Evolutionary conservation across 2,329 filamentous ascomycete species (phyloP).

Genomic region (Fusarium abutilonis): DNA sequence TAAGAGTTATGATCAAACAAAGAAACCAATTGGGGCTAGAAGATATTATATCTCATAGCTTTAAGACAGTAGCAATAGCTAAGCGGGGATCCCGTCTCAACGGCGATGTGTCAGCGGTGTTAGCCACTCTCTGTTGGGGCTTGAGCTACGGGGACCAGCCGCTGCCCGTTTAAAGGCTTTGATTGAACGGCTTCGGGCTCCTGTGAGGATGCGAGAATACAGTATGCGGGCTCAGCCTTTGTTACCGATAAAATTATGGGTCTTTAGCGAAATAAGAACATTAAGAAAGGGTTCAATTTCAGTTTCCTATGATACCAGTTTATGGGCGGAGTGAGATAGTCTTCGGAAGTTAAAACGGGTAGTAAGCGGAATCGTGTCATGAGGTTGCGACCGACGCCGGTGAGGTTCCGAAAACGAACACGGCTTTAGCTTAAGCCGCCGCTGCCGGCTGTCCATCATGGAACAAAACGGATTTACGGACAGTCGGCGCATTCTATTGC

Average conservation of each 20-base stretch:
- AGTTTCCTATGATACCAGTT: neutral
- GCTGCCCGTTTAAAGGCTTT: too few relatives aligned
- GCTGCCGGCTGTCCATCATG: neutral
- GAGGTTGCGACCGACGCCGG: constrained; percentile 20
- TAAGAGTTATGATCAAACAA: too few relatives aligned
- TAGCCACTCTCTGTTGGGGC: too few relatives aligned
- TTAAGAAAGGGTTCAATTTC: neutral
- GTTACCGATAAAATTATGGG: neutral
- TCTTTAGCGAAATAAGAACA: neutral
- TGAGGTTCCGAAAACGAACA: constrained; percentile 44
- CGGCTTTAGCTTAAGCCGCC: constrained; percentile 15
- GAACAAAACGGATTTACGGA: neutral
- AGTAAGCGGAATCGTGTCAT: constrained; percentile 28
- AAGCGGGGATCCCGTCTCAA: too few relatives aligned
- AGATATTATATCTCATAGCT: too few relatives aligned
- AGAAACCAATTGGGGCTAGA: too few relatives aligned
- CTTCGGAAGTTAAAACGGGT: constrained; percentile 16
- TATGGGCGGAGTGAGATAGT: neutral
- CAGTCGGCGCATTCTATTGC: constrained; percentile 9
- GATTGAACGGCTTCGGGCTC: neutral
- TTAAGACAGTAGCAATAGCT: too few relatives aligned
- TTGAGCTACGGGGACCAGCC: too few relatives aligned
- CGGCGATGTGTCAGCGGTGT: too few relatives aligned
- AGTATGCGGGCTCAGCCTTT: too few relatives aligned
- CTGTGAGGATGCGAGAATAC: neutral